A percentile compares a stretch with the other conserved stretches of the same genome.
These are phyloP conservation scores for maize (Zea mays) DNA, from an alignment of 176 grass and related monocot genomes.

Conservation along the genomic window Zm-B73-REFERENCE-NAM-5.0 NC_050100.1:73907501-73908000, in stretches of 20 bases:
- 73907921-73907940: background rate
- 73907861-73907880: slow-evolving; percentile 83
- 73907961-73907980: slow-evolving; percentile 88
- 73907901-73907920: background rate
- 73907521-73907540: slow-evolving; percentile 61
- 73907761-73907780: background rate
- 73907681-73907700: background rate
- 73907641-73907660: background rate
- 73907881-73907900: background rate
- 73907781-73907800: slow-evolving; percentile 79
- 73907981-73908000: slow-evolving; percentile 55
- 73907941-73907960: slow-evolving; percentile 40
- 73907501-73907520: slow-evolving; percentile 69
- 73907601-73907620: background rate
- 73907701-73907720: slow-evolving; percentile 2
- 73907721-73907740: background rate
- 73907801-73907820: slow-evolving; percentile 61
- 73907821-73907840: slow-evolving; percentile 66
- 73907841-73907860: slow-evolving; percentile 71
- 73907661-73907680: background rate
- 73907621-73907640: slow-evolving; percentile 57
- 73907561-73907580: slow-evolving; percentile 56
- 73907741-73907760: background rate
- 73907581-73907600: background rate
- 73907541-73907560: slow-evolving; percentile 70